Conservation (phyloP, 2,329 filamentous ascomycete genomes). For the Alternaria sp. region DNA sequence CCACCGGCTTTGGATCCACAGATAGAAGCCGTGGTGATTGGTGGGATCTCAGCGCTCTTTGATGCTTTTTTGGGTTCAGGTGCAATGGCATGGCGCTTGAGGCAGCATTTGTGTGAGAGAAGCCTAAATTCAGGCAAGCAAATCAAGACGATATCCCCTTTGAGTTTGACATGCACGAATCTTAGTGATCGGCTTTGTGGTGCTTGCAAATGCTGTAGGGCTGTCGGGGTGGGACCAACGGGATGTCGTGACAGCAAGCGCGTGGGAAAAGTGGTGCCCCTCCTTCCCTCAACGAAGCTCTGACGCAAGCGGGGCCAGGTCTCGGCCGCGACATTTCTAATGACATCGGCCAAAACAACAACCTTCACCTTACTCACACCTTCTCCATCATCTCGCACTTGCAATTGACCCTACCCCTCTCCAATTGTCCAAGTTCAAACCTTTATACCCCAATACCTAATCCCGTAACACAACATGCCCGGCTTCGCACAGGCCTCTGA, state of each 20-base stretch:
- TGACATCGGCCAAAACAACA: constrained; percentile 14
- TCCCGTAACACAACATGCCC: constrained; percentile 54
- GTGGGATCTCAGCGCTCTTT: constrained; percentile 34
- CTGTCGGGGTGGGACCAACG: constrained; percentile 30
- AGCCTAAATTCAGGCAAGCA: constrained; percentile 39
- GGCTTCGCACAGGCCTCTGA: constrained; percentile 83
- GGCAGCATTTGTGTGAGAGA: constrained; percentile 44
- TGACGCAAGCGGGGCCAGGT: constrained; percentile 33
- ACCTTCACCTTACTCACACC: constrained; percentile 15
- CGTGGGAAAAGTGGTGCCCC: constrained; percentile 25
- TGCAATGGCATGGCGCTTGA: constrained; percentile 43
- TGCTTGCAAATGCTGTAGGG: constrained; percentile 2
- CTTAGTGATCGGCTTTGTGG: constrained; percentile 37
- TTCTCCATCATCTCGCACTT: constrained; percentile 18
- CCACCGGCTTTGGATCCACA: constrained; percentile 30
- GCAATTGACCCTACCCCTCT: constrained; percentile 19
- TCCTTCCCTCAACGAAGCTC: constrained; percentile 21
- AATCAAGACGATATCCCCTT: constrained; percentile 43
- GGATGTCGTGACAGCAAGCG: constrained; percentile 16
- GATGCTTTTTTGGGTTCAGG: constrained; percentile 37
- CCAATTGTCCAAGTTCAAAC: constrained; percentile 13
- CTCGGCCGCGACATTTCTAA: constrained; percentile 25
- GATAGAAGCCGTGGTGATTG: constrained; percentile 34
- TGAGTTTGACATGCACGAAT: constrained; percentile 11
- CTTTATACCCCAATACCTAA: constrained; percentile 25